These are phyloP conservation scores for Lophium mytilinum DNA, from an alignment of 495 filamentous ascomycete species.

Conservation along the genomic window DNA sequence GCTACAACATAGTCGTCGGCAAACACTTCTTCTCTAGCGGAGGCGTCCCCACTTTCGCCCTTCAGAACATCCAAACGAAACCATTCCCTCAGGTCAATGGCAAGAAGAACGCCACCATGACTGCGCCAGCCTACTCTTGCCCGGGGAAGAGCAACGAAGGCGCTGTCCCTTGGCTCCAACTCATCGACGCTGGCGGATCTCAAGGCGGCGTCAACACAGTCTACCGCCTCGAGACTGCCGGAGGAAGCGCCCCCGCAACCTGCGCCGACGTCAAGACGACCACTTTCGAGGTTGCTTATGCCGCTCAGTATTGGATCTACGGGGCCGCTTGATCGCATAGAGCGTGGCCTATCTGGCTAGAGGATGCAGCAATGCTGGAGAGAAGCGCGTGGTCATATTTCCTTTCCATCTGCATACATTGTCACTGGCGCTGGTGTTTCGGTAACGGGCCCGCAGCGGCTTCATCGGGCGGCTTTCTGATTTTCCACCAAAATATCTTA, in stretches of 20 bases:
- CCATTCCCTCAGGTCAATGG: slow-evolving; percentile 17
- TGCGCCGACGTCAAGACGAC: slow-evolving; percentile 5
- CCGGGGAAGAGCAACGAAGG: slow-evolving; percentile 11
- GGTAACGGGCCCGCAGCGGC: too few species aligned
- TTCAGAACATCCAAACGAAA: slow-evolving; percentile 2
- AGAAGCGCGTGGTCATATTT: too few species aligned
- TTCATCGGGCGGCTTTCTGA: too few species aligned
- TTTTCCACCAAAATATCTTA: too few species aligned
- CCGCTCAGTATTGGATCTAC: slow-evolving; percentile 26
- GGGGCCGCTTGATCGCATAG: not conserved
- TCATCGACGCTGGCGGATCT: slow-evolving; percentile 12
- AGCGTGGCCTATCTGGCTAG: too few species aligned
- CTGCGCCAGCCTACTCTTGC: slow-evolving; percentile 16
- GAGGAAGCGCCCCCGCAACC: slow-evolving; percentile 16
- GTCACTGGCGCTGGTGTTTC: too few species aligned
- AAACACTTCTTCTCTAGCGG: slow-evolving; percentile 22
- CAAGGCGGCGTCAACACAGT: slow-evolving; percentile 22
- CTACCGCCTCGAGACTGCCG: slow-evolving; percentile 25
- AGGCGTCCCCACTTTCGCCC: slow-evolving; percentile 17
- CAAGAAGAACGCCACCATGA: slow-evolving; percentile 14
- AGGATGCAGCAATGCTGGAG: too few species aligned
- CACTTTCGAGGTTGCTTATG: slow-evolving; percentile 20
- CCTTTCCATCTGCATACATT: too few species aligned
- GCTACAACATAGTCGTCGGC: slow-evolving; percentile 20
- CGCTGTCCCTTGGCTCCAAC: slow-evolving; percentile 19